Base-by-base conservation (phyloP, 148 eudicot species). In the Suaeda aralocaspica region DNA sequence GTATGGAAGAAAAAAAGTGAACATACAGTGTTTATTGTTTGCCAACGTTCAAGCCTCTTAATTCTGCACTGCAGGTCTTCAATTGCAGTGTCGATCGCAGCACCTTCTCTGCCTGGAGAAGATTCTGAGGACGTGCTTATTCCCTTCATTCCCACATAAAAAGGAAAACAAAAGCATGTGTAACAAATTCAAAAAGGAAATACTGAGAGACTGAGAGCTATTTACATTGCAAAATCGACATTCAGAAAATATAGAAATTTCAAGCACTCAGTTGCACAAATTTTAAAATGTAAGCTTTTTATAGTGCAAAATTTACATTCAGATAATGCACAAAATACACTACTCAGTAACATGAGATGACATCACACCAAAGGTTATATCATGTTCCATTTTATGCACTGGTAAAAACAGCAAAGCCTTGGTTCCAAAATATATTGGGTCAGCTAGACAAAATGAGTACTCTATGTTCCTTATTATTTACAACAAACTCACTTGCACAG, bases 31-130 rank as follows among this genome's bases (percentile, higher is more conserved):
- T 91, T 94, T 41, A 94, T 89, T 59, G 92, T 78, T 9, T 91
- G 97, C 99, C 96, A 94, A 48, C 96, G 85, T 77, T 91, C 97
- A 26, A 94, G 92, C 73, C 89, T 85, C 83, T 78, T 91, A 74
- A 91, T 89, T 69, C 99, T 87, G 53, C 87, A 80, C 72, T 94
- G 99, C 88, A 94, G 82, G 78, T 94, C 97, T 72, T 94, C 99
- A 71, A 94, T 89, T 28, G 83, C 81, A 59, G 81, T 82, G 64
- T 91, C 98, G 30, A 87, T 73, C 26, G 91, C 86, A 46, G 87
- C 77, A 69, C 75, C 77, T 72, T 84, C 96, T 78, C 92, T 78
- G 72, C 91, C 81, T 33, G 88, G 87, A 52, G 93, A 89, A n/a
- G 91, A 91, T 72, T 91, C 99, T 66, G 97, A 94, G 34, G 96